phyloP scores from a whole-genome alignment of 2,329 filamentous ascomycete species.

The Aureobasidium sp. region DNA sequence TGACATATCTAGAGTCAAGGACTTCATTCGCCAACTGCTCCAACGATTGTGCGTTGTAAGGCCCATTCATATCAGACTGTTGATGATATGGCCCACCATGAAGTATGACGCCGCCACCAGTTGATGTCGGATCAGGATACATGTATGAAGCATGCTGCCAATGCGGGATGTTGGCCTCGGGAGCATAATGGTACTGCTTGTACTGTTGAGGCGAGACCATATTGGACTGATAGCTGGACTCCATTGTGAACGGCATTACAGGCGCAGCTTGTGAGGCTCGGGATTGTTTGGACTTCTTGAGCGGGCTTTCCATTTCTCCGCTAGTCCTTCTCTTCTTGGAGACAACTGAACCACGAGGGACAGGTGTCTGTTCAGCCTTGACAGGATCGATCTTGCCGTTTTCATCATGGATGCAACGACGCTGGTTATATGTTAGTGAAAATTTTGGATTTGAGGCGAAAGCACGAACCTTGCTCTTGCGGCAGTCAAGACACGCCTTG shows the following conservation, averaged over 20 bases:
- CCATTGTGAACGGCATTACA: constrained; percentile 13
- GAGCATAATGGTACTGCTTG: constrained; percentile 3
- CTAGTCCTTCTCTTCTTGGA: constrained; percentile 46
- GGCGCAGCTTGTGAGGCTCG: neutral
- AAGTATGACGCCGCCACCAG: constrained; percentile 14
- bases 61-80: constrained; percentile 18
- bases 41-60: constrained; percentile 26
- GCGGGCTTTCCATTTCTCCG: constrained; percentile 32
- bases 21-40: constrained; percentile 33
- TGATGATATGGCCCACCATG: constrained; percentile 22
- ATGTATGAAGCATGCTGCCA: constrained; percentile 23
- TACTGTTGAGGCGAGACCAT: constrained; percentile 19
- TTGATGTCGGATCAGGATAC: constrained; percentile 20
- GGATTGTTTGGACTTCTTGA: constrained; percentile 19
- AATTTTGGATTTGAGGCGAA: constrained; percentile 16
- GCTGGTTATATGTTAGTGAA: constrained; percentile 35
- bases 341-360: constrained; percentile 51
- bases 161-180: constrained; percentile 16
- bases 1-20: constrained; percentile 28
- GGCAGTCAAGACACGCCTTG: constrained; percentile 60
- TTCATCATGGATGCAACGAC: constrained; percentile 61
- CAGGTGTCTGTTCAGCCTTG: constrained; percentile 55
- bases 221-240: constrained; percentile 16
- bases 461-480: constrained; percentile 56
- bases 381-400: constrained; percentile 57